phyloP scores from a whole-genome alignment of 495 filamentous ascomycete genomes.

The Talaromyces wortmannii region DNA sequence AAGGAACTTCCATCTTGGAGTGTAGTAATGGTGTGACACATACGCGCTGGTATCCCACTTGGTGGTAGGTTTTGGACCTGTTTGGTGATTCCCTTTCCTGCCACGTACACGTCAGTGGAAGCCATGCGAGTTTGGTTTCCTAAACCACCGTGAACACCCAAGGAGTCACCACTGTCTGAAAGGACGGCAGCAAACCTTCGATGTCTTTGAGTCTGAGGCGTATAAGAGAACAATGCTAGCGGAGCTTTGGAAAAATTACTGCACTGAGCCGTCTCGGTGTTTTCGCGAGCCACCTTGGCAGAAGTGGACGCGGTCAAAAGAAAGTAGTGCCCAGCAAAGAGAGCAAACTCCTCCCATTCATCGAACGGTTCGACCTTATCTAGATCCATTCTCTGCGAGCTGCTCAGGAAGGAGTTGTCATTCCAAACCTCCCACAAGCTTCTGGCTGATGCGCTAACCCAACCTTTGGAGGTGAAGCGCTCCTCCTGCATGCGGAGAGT shows the following conservation, averaged over 20 bases:
- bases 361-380: constrained; percentile 78
- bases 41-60: constrained; percentile 44
- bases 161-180: constrained; percentile 20
- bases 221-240: constrained; percentile 11
- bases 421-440: constrained; percentile 79
- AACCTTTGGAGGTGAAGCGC: constrained; percentile 61
- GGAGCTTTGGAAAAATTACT: constrained; percentile 6
- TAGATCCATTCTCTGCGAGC: constrained; percentile 45
- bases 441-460: constrained; percentile 50
- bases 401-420: constrained; percentile 50
- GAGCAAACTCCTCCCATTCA: constrained; percentile 91
- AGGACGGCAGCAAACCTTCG: constrained; percentile 39
- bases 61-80: constrained; percentile 17
- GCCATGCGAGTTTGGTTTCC: constrained; percentile 52
- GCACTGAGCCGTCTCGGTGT: neutral
- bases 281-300: neutral
- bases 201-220: constrained; percentile 8
- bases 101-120: constrained; percentile 52
- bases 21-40: constrained; percentile 72
- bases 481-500: constrained; percentile 52
- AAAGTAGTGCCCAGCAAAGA: constrained; percentile 84
- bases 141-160: constrained; percentile 54
- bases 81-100: constrained; percentile 12
- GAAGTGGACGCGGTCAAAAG: constrained; percentile 54
- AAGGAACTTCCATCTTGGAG: constrained; percentile 45